A percentile compares a stretch with the other conserved stretches of the same genome.
These are phyloP conservation scores for Diversispora eburnea DNA, from an alignment of 192 early-diverging fungal genomes.

Conservation along the genomic window DNA sequence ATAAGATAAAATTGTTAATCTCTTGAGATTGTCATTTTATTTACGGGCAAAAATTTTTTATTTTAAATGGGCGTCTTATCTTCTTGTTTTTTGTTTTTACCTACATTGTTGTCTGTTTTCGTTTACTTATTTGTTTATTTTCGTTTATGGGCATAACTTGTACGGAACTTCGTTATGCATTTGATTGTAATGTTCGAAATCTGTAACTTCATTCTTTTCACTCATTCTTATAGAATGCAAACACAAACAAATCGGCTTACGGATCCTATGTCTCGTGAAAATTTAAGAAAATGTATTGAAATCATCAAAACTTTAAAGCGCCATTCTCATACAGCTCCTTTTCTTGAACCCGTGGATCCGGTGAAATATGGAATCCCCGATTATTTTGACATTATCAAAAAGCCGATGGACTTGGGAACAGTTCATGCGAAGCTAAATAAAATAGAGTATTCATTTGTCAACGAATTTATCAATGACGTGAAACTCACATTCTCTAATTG, in stretches of 20 bases:
- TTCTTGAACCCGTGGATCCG: conserved; percentile 78
- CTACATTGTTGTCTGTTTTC: too few species aligned
- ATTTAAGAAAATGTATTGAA: conserved; percentile 77
- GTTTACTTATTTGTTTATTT: too few species aligned
- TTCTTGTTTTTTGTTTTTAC: too few species aligned
- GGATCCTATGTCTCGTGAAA: conserved; percentile 67
- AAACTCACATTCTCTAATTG: conserved; percentile 77
- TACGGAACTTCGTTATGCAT: too few species aligned
- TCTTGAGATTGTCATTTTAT: not conserved
- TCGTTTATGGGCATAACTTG: too few species aligned
- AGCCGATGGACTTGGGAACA: conserved; percentile 79
- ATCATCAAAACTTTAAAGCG: conserved; percentile 72
- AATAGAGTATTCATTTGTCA: conserved; percentile 57
- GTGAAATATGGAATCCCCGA: conserved; percentile 77
- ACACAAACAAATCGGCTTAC: conserved; percentile 28
- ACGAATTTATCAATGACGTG: conserved; percentile 66
- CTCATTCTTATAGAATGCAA: not conserved
- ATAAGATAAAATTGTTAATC: not conserved
- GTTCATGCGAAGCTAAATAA: conserved; percentile 66
- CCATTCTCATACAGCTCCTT: conserved; percentile 81
- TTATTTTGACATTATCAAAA: conserved; percentile 67
- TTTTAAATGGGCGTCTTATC: too few species aligned
- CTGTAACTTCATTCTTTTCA: not conserved
- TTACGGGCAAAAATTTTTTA: not conserved
- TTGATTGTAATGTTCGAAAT: not conserved